phyloP scores from a whole-genome alignment of 495 filamentous ascomycete genomes.

The Lasiosphaeria ovina region DNA sequence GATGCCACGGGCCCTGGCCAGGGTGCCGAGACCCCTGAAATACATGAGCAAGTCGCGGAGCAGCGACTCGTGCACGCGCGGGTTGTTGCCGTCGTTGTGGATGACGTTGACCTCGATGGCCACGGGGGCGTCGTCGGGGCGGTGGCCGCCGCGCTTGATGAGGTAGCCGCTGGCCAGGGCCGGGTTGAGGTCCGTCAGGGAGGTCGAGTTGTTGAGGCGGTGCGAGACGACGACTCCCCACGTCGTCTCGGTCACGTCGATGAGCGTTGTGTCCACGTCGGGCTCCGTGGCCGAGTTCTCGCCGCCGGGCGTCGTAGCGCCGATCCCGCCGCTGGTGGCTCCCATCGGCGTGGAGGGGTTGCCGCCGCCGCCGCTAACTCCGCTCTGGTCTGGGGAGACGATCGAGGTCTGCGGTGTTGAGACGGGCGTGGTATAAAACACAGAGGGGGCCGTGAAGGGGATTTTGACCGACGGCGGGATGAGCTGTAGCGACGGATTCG shows the following conservation, averaged over 20 bases:
- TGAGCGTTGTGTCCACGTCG: constrained; percentile 70
- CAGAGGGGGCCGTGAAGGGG: constrained; percentile 35
- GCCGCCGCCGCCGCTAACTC: constrained; percentile 18
- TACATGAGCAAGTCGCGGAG: constrained; percentile 70
- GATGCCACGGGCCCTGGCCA: constrained; percentile 69
- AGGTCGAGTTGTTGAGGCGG: constrained; percentile 65
- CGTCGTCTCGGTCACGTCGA: constrained; percentile 75
- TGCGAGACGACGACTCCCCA: constrained; percentile 76
- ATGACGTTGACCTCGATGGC: constrained; percentile 66
- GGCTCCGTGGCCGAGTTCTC: constrained; percentile 45
- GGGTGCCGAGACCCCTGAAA: constrained; percentile 71
- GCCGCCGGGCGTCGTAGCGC: constrained; percentile 55
- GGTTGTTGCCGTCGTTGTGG: constrained; percentile 49
- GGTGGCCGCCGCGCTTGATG: constrained; percentile 65
- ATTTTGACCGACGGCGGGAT: constrained; percentile 51
- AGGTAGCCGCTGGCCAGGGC: constrained; percentile 72
- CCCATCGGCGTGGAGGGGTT: constrained; percentile 48
- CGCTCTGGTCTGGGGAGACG: constrained; percentile 54
- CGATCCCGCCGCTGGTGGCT: constrained; percentile 31
- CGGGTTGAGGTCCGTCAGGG: constrained; percentile 61
- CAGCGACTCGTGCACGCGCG: constrained; percentile 55
- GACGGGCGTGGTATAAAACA: constrained; percentile 52
- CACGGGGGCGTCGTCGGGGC: constrained; percentile 60
- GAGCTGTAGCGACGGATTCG: constrained; percentile 63
- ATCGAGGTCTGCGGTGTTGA: constrained; percentile 57